Evolutionary conservation across 257 asterid species (phyloP), one percentile per base, ranked within the genome.

Genomic region (Solanum chiquidenum): DNA sequence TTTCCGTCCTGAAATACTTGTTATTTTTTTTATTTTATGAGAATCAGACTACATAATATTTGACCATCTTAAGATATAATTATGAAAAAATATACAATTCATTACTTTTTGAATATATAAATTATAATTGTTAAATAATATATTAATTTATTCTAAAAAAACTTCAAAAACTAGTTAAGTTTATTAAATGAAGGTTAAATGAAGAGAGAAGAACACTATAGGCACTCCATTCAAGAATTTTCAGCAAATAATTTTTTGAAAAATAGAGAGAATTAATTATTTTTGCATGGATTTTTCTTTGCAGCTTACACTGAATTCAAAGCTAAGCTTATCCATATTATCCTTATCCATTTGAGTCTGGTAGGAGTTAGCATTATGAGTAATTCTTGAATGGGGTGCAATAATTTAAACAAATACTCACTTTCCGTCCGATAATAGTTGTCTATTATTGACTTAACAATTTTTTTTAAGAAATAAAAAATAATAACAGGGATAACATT

Each of bases 191-290:
- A 18, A 7, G 60, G 44, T 62, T 33, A 83, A 83, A 91, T 87
- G 92, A 88, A 90, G 90, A 13, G 46, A 60, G 20, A 27, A 88
- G 69, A 80, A 29, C 27, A 44, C 6, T 82, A 20, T 27, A 66
- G 95, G 95, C 95, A 91, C 98, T 74, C 86, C 33, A 73, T 87
- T 91, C 96, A 90, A 93, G 92, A 90, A 29, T 87, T 66, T 86
- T 84, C 58, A 69, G 83, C 1, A 77, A n/a, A 12, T 12, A 16
- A 42, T 12, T 44, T 21, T 62, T 71, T 27, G 23, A n/a, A 72
- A 14, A 25, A 80, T 29, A 29, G 64, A 79, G 37, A 27, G 66
- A 77, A 77, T 55, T 14, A 44, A 44, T 80, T 29, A 82, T 52
- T 82, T 80, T 49, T 49, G 85, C 85, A 82, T 82, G 68, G 29